Evolutionary conservation across 495 filamentous ascomycete species (phyloP).

Genomic region (Rusavskia elegans): DNA sequence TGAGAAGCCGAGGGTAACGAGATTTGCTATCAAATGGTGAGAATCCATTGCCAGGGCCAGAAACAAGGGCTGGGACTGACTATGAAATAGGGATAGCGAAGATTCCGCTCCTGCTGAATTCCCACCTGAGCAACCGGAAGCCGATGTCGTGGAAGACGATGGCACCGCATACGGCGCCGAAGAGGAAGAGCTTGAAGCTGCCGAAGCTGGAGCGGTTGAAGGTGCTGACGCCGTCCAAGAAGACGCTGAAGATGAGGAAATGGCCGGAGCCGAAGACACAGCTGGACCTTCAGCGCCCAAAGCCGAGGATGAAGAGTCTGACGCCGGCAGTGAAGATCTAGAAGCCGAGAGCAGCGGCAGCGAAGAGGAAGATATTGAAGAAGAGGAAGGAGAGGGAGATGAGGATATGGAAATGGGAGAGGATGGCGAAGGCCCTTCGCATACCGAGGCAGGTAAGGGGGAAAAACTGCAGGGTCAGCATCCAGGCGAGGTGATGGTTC

Average conservation of each 20-base stretch:
- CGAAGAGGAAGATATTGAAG: conserved; percentile 73
- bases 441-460: conserved; percentile 18
- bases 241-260: conserved; percentile 52
- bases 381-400: conserved; percentile 55
- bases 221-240: conserved; percentile 36
- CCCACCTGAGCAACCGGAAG: conserved; percentile 93
- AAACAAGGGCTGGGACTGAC: background rate
- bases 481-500: conserved; percentile 36
- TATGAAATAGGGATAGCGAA: conserved; percentile 65
- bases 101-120: conserved; percentile 91
- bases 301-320: conserved; percentile 62
- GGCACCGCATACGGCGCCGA: conserved; percentile 77
- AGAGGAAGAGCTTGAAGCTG: conserved; percentile 36
- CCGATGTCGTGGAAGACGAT: conserved; percentile 72
- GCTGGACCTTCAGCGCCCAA: conserved; percentile 28
- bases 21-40: conserved; percentile 99
- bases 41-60: conserved; percentile 5
- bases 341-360: conserved; percentile 79
- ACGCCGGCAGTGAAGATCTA: conserved; percentile 89
- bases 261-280: conserved; percentile 56
- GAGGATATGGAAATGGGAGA: conserved; percentile 79
- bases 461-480: conserved; percentile 17
- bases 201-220: conserved; percentile 37
- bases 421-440: conserved; percentile 29
- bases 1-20: conserved; percentile 91